Percentiles rank a stretch among this genome's conserved stretches.
Conservation (phyloP, 768 basidiomycete genomes). For the Termitomyces sp. region DNA sequence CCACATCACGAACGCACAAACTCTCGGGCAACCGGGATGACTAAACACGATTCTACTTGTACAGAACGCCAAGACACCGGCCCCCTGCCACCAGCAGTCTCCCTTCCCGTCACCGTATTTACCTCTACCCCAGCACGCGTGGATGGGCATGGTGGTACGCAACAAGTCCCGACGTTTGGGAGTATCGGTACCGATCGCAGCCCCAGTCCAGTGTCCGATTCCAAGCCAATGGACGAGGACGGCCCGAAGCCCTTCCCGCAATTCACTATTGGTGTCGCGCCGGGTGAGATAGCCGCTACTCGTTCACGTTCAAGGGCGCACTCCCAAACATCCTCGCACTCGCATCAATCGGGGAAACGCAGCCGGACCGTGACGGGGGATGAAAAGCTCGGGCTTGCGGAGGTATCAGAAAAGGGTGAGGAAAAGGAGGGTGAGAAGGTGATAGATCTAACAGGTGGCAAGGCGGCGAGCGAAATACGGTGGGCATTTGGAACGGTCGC, state of each 20-base stretch:
- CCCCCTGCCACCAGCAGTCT: not conserved
- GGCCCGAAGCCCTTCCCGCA: constrained; percentile 25
- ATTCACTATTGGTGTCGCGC: constrained; percentile 45
- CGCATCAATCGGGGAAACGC: constrained; percentile 7
- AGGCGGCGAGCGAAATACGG: constrained; percentile 28
- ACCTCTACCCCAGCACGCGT: not conserved
- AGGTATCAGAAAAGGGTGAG: constrained; percentile 7
- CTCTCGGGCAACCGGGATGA: not conserved
- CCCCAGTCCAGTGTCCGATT: constrained; percentile 19
- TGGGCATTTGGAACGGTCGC: constrained; percentile 57
- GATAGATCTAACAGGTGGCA: constrained; percentile 31
- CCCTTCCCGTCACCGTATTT: not conserved
- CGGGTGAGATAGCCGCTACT: constrained; percentile 24
- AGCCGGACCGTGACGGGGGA: constrained; percentile 16
- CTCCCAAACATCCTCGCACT: constrained; percentile 13
- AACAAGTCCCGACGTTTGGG: not conserved
- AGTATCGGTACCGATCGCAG: constrained; percentile 3
- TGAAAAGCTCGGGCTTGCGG: constrained; percentile 1
- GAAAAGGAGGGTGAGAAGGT: constrained; percentile 16
- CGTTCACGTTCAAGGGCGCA: constrained; percentile 30
- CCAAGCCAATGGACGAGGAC: not conserved
- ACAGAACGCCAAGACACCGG: not conserved
- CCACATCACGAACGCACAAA: not conserved
- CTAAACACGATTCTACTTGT: not conserved
- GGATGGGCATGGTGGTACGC: not conserved